Base-by-base conservation (phyloP, 768 basidiomycete genomes). In the Suillus luteus region DNA sequence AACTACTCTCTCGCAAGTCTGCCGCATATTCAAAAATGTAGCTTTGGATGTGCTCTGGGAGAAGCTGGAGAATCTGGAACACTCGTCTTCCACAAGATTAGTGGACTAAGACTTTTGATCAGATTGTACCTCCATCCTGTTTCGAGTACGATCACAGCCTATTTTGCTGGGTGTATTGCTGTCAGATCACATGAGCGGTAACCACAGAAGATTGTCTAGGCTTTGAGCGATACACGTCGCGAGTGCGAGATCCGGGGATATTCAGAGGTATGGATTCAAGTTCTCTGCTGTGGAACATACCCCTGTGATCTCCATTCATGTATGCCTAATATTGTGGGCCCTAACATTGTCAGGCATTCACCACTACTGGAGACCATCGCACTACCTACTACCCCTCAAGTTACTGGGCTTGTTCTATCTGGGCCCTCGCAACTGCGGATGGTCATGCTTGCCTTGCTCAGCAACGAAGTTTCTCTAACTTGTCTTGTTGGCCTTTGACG, bases 21-120 rank as follows among this genome's bases (percentile, higher is more conserved):
- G 69, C 58, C 63, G 8, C n/a, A 19, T 64, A 9, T 69, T 72
- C 64, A 70, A 60, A 22, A 59, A 66, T 0, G 55, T 63, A 7
- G 67, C 67, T 3, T 22, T 72, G 11, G 54, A 67, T 27, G 44
- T 64, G 52, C 54, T 69, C 5, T 71, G 64, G 69, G 41, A 48
- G 0, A 46, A 66, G 31, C 61, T 72, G 27, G n/a, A 58, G 3
- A 60, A 62, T 35, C 6, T 54, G 52, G 19, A 14, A 35, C 5
- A 12, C 19, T 35, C 33, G 52, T n/a, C 31, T 54, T 54, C 11
- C 19, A 35, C 33, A 9, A 54, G 52, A 35, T 35, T 19, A 12
- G 7, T 12, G 52, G 19, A n/a, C 19, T 5, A 54, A 12, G 33
- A n/a, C 19, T 54, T 2, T 10, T 54, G 6, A 3, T n/a, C 14